Conservation (phyloP, 192 early-diverging fungal genomes). For the Mortierella antarctica region DNA sequence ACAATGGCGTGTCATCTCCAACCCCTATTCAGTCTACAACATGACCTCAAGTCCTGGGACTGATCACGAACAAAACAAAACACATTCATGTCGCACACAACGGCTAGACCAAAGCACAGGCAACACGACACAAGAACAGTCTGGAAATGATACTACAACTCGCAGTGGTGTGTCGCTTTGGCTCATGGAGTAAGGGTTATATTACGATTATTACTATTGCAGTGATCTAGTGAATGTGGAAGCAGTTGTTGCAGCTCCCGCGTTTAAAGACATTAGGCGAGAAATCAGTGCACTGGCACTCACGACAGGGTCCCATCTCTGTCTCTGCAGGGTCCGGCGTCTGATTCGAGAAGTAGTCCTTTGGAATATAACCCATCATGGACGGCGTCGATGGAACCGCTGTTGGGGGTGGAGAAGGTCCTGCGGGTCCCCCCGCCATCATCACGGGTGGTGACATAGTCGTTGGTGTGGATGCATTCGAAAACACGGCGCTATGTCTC, state of each 20-base stretch:
- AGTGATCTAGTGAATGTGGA: slow-evolving; percentile 71
- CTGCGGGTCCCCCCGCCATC: slow-evolving; percentile 32
- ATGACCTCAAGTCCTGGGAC: no score
- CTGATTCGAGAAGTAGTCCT: slow-evolving; percentile 47
- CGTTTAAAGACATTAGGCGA: slow-evolving; percentile 79
- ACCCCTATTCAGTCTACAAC: no score
- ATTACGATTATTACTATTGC: not conserved
- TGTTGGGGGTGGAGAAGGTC: slow-evolving; percentile 44
- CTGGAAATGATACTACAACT: not conserved
- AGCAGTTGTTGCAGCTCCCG: slow-evolving; percentile 85
- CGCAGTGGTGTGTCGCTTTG: not conserved
- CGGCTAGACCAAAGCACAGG: no score
- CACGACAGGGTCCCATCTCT: slow-evolving; percentile 58
- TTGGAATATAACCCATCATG: slow-evolving; percentile 59
- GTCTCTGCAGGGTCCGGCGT: slow-evolving; percentile 12
- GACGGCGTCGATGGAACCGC: slow-evolving; percentile 48
- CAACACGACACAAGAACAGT: no score
- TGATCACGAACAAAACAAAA: no score
- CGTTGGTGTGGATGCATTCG: slow-evolving; percentile 1
- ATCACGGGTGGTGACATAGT: slow-evolving; percentile 24
- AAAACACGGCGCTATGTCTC: slow-evolving; percentile 49
- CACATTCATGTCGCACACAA: no score
- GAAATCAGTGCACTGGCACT: slow-evolving; percentile 83
- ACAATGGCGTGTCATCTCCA: no score
- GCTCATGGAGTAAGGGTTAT: not conserved